These are phyloP conservation scores for Paramecium sonneborni DNA, from an alignment of 73 alveolate genomes.

Conservation along the genomic window DNA sequence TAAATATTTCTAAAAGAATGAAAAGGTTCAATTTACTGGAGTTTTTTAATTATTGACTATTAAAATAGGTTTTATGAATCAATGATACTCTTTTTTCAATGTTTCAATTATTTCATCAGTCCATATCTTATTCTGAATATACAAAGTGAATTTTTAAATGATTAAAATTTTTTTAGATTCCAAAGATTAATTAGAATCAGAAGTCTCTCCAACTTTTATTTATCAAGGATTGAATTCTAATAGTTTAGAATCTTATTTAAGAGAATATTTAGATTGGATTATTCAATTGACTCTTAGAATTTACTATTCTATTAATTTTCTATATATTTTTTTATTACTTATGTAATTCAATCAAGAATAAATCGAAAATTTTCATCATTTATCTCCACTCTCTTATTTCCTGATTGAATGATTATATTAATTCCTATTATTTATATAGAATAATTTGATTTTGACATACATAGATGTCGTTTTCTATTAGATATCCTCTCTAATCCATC, in stretches of 20 bases:
- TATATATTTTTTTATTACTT: background rate
- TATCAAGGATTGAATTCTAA: background rate
- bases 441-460: background rate
- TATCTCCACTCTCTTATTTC: background rate
- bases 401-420: background rate
- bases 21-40: background rate
- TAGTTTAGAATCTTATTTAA: background rate
- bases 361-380: background rate
- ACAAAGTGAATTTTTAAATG: background rate
- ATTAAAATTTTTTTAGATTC: background rate
- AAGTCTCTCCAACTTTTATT: background rate
- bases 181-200: background rate
- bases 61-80: background rate
- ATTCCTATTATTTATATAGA: background rate
- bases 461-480: too few species aligned
- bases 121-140: background rate
- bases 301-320: background rate
- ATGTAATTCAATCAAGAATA: background rate
- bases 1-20: background rate
- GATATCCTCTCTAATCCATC: background rate
- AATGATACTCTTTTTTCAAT: background rate
- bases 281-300: background rate
- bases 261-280: background rate
- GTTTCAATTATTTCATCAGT: background rate
- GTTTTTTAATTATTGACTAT: background rate